These are phyloP conservation scores for Populus hybrid DNA, from an alignment of 441 rosid genomes.

Conservation along the genomic window DNA sequence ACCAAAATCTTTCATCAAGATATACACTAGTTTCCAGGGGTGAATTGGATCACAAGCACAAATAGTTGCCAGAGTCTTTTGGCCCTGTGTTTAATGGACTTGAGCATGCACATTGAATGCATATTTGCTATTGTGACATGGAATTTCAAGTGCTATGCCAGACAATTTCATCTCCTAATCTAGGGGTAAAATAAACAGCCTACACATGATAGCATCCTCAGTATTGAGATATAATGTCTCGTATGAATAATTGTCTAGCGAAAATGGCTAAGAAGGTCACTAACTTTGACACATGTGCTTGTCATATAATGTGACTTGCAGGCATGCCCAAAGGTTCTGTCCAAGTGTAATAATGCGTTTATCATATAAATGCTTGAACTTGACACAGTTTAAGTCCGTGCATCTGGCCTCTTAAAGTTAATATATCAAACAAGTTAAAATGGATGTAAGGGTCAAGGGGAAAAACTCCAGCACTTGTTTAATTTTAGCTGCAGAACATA, in stretches of 20 bases:
- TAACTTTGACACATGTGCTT: background rate
- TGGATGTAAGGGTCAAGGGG: too few relatives aligned
- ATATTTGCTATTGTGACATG: background rate
- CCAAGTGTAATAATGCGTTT: background rate
- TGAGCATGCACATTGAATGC: background rate
- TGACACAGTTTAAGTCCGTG: too few relatives aligned
- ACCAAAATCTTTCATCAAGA: background rate
- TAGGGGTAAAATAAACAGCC: background rate
- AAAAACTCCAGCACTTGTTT: background rate
- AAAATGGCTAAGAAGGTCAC: background rate
- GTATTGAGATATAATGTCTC: background rate
- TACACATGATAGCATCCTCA: background rate
- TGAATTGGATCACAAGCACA: background rate
- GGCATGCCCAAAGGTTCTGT: background rate
- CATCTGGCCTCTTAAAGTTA: too few relatives aligned
- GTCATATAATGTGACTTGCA: background rate
- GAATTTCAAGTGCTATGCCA: background rate
- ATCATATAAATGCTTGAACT: too few relatives aligned
- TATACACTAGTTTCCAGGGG: background rate
- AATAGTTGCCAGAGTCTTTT: background rate
- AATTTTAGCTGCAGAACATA: conserved; percentile 6
- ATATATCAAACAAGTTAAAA: too few relatives aligned
- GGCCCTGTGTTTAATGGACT: background rate
- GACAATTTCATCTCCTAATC: conserved; percentile 3
- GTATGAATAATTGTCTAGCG: background rate